Conservation (phyloP, 306 rosid genomes). For the Cucumis cinereus region DNA sequence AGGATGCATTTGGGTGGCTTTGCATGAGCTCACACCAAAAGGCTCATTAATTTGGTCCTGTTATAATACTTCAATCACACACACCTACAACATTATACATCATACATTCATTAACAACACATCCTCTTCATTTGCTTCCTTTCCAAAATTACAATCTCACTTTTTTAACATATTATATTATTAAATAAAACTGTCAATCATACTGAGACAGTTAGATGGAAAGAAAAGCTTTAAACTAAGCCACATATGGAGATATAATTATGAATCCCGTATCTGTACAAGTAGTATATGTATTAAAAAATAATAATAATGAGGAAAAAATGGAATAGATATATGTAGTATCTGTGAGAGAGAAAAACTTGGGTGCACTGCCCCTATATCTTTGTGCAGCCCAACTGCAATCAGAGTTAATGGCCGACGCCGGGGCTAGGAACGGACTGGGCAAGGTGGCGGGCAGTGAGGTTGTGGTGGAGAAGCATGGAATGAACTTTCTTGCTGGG, state of each 20-base stretch:
- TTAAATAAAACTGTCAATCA: too few relatives aligned
- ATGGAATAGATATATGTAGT: too few relatives aligned
- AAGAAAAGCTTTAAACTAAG: neutral
- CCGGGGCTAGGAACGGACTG: constrained; percentile 87
- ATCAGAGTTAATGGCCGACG: constrained; percentile 41
- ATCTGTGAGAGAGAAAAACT: neutral
- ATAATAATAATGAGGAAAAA: too few relatives aligned
- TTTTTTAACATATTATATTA: too few relatives aligned
- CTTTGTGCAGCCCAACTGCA: too few relatives aligned
- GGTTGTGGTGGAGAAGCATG: constrained; percentile 38
- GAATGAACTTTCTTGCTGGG: constrained; percentile 73
- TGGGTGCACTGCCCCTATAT: too few relatives aligned
- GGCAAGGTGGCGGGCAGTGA: constrained; percentile 48
- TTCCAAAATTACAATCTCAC: too few relatives aligned
- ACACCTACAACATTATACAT: neutral
- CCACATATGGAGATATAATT: neutral
- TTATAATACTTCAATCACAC: neutral
- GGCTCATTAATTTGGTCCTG: neutral
- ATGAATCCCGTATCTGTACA: neutral
- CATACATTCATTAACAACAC: neutral
- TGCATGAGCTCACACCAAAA: neutral
- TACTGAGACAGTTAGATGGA: neutral
- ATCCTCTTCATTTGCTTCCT: neutral
- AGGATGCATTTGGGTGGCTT: neutral
- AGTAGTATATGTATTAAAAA: neutral